Base-by-base conservation (phyloP, 2,329 filamentous ascomycete genomes). In the Ophiostoma triangulosporum region DNA sequence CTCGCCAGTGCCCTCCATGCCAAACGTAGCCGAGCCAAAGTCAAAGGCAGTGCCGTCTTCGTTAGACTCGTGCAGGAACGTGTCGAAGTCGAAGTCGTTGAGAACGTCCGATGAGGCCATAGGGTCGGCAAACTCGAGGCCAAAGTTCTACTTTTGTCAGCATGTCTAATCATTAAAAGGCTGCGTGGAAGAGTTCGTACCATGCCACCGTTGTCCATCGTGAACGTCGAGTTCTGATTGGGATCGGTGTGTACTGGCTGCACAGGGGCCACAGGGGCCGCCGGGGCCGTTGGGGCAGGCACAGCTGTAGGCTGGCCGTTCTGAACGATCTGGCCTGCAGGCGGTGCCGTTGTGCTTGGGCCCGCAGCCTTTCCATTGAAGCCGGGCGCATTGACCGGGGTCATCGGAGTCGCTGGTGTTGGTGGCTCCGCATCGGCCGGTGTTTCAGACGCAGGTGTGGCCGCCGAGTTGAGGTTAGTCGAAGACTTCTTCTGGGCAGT, bases 11-110 rank as follows among this genome's bases (percentile, higher is more conserved):
- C 70, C 70, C 56, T 81, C 77, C 68, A 82, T 75, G n/a, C 68
- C 63, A 62, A 80, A 79, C 46, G 67, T 64, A 24, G 69, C 67
- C 15, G 71, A 65, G 57, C 69, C 69, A 61, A 83, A 83, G 65
- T 77, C 76, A 57, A 83, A 83, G 4, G 62, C 65, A 43, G 67
- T 65, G 40, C 69, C 69, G 38, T 72, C 73, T 32, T 66, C 70
- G 48, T 75, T 74, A 56, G 75, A 73, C 54, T 76, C 73, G 58
- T 84, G 78, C 7, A 84, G 68, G 69, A 84, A 84, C 1, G 80
- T 82, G 64, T 84, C 81, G 59, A 84, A 78, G 59, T 84, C 81
- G 60, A 84, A 84, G 58, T 82, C 80, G 60, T 78, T 79, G 48
- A 84, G 69, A 33, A 83, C 80, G 62, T 83, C 75, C 52, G 67